These are phyloP conservation scores for Tylopilus sp. DNA, from an alignment of 768 basidiomycete genomes.

Conservation along the genomic window DNA sequence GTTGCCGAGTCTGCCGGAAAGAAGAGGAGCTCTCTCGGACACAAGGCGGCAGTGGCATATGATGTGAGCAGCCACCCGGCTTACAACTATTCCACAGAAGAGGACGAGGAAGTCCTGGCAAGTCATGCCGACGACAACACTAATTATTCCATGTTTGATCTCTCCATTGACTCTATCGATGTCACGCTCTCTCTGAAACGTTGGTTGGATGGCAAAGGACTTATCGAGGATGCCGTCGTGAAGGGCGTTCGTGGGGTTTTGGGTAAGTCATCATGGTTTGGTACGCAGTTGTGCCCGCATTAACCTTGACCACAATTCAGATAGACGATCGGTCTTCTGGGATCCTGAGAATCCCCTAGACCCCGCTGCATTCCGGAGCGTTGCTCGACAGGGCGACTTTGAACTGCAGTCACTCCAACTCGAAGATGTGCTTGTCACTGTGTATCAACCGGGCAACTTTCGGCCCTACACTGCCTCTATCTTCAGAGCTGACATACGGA, in stretches of 20 bases:
- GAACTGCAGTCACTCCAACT: constrained; percentile 86
- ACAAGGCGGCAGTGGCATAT: constrained; percentile 64
- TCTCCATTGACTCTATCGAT: constrained; percentile 92
- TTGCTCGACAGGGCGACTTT: constrained; percentile 78
- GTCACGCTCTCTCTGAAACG: constrained; percentile 87
- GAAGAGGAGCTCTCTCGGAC: constrained; percentile 33
- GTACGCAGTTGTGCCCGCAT: background rate
- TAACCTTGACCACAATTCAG: constrained; percentile 38
- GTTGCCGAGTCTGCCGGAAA: constrained; percentile 15
- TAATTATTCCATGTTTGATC: constrained; percentile 89
- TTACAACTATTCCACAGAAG: constrained; percentile 59
- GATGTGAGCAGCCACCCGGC: constrained; percentile 77
- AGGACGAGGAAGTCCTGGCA: constrained; percentile 43
- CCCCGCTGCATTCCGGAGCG: constrained; percentile 78
- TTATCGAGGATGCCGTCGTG: constrained; percentile 86
- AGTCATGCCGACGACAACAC: constrained; percentile 47
- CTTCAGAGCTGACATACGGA: constrained; percentile 85
- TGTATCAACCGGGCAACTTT: constrained; percentile 92
- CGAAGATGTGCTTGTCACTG: constrained; percentile 90
- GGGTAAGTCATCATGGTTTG: constrained; percentile 47
- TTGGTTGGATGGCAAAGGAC: constrained; percentile 95
- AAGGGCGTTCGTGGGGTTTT: constrained; percentile 93
- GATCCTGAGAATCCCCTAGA: constrained; percentile 79
- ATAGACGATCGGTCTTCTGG: constrained; percentile 83
- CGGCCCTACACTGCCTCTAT: constrained; percentile 90